Evolutionary conservation across 306 rosid genomes (phyloP), one percentile per base, ranked within the genome.

Genomic region (Chamaecrista fasciculata): DNA sequence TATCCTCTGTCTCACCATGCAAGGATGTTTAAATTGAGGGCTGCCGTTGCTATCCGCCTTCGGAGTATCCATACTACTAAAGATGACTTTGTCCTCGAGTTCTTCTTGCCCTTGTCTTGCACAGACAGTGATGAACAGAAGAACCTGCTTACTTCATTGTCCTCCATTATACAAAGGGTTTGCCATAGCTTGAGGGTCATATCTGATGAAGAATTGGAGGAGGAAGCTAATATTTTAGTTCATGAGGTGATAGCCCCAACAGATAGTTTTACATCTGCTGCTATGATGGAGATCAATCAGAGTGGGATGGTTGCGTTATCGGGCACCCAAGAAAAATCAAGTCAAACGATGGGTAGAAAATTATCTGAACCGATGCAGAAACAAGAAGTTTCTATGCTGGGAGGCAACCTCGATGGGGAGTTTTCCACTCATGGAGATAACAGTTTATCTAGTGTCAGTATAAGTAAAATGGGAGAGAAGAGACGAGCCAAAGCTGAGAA

Each of bases 1-100:
- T 95, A 95, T 79, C 99, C 99, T 25, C 76, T 95, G 25, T 87
- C 97, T 73, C 99, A 95, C 85, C 87, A 87, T 39, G 96, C 96
- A 0, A 89, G 85, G 78, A 36, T 95, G 86, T 91, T 89, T 40
- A 60, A 77, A 21, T 81, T 95, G 84, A 87, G 46, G 3, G 93
- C 97, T 67, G 97, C 97, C 1, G 97, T 86, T 74, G 96, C 99
- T 39, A 81, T 91, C 42, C 96, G 97, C 50, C 84, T 95, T 19
- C 86, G 97, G 51, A 88, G 99, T 84, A 87, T 88, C 24, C 76
- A 79, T 49, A 67, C 74, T 44, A 75, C 61, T 56, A 58, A 70
- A 33, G 85, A 89, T 50, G 99, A 95, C 76, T 91, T 83, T 78
- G 96, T 95, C 67, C 78, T 95, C 1, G 99, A 95, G 87, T 95